Percentiles rank a stretch among this genome's conserved stretches.
Conservation (phyloP, 2,329 filamentous ascomycete genomes). For the Ilyonectria mors-panacis region DNA sequence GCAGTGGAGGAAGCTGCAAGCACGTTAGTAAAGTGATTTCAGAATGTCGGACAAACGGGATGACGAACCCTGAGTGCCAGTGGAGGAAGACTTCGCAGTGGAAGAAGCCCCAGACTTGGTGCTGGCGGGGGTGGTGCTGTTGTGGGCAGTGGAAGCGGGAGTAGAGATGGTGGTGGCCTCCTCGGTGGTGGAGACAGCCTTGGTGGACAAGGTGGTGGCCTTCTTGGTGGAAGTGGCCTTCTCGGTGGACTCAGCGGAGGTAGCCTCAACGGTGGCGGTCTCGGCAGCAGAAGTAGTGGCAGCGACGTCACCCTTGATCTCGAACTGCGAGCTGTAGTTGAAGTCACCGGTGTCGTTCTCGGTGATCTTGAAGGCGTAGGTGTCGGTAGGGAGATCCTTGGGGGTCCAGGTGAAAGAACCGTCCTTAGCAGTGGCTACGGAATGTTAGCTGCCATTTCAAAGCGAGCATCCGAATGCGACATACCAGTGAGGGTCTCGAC, state of each 20-base stretch:
- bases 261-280: conserved; percentile 28
- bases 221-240: conserved; percentile 33
- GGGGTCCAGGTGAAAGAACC: conserved; percentile 50
- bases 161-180: conserved; percentile 36
- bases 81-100: conserved; percentile 13
- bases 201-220: conserved; percentile 35
- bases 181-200: conserved; percentile 29
- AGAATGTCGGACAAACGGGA: neutral
- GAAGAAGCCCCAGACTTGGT: conserved; percentile 33
- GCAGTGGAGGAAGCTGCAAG: conserved; percentile 17
- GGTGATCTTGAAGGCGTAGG: conserved; percentile 55
- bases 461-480: conserved; percentile 12
- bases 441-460: conserved; percentile 3
- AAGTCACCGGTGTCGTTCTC: conserved; percentile 36
- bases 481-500: conserved; percentile 52
- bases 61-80: conserved; percentile 25
- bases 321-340: conserved; percentile 55
- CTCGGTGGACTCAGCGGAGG: conserved; percentile 32
- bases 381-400: conserved; percentile 46
- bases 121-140: conserved; percentile 33
- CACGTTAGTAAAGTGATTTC: conserved; percentile 3
- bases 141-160: conserved; percentile 32
- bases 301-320: conserved; percentile 46
- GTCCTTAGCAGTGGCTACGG: conserved; percentile 35
- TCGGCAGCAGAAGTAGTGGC: conserved; percentile 21